phyloP scores from a whole-genome alignment of 75 land plant species.

The Cupressus sempervirens region DNA sequence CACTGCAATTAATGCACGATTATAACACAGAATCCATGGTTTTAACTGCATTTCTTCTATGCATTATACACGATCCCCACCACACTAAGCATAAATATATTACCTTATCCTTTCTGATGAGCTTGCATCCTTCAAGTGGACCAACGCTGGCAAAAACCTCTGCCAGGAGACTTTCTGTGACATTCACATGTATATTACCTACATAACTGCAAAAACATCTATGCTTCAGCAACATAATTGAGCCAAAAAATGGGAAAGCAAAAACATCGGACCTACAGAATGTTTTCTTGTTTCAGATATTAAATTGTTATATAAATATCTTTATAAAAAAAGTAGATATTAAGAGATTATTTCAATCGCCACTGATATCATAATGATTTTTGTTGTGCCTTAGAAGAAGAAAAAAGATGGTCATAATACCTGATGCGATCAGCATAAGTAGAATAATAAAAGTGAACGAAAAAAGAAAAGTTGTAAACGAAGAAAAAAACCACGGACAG shows the following conservation, averaged over 20 bases:
- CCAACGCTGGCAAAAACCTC: slow-evolving; percentile 91
- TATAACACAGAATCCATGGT: not conserved
- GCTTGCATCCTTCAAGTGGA: slow-evolving; percentile 94
- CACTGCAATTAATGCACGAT: too few species aligned
- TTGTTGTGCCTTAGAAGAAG: slow-evolving; percentile 8
- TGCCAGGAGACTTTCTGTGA: slow-evolving; percentile 85
- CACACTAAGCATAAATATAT: not conserved
- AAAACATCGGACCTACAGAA: not conserved
- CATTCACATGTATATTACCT: slow-evolving; percentile 86
- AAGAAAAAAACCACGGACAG: slow-evolving; percentile 28
- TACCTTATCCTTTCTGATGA: slow-evolving; percentile 96
- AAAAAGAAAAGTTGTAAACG: slow-evolving; percentile 19
- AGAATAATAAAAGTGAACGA: slow-evolving; percentile 21
- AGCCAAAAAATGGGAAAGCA: not conserved
- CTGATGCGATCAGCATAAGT: slow-evolving; percentile 8
- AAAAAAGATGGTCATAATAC: slow-evolving; percentile 18
- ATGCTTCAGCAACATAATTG: not conserved
- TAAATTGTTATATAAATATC: not conserved
- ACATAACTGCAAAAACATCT: slow-evolving; percentile 63
- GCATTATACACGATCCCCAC: not conserved
- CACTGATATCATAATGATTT: not conserved
- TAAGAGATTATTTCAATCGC: slow-evolving; percentile 2
- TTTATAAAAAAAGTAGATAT: slow-evolving; percentile 2
- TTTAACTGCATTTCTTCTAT: too few species aligned
- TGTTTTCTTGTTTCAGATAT: not conserved